Conservation (phyloP, 2,329 filamentous ascomycete genomes). For the Colletotrichum sublineola region DNA sequence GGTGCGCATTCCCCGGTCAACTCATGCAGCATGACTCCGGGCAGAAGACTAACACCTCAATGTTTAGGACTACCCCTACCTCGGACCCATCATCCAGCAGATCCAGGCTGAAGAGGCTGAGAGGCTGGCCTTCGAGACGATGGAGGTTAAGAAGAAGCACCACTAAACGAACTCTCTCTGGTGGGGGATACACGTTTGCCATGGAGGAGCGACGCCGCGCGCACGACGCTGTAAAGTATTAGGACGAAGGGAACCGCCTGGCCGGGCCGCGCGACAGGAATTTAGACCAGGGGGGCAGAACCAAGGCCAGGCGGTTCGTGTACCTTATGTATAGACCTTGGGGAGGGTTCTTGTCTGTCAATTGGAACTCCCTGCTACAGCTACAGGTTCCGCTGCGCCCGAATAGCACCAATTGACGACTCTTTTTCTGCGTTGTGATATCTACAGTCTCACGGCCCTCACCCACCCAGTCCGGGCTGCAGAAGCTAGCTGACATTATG, state of each 20-base stretch:
- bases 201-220: conserved; percentile 26
- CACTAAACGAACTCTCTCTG: conserved; percentile 37
- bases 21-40: not conserved
- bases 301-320: conserved; percentile 37
- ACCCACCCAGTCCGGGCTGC: conserved; percentile 17
- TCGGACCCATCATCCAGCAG: conserved; percentile 65
- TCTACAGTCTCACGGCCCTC: conserved; percentile 21
- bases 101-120: conserved; percentile 65
- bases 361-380: conserved; percentile 41
- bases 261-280: conserved; percentile 33
- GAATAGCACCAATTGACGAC: conserved; percentile 36
- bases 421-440: conserved; percentile 24
- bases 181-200: conserved; percentile 8
- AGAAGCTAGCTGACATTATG: conserved; percentile 40
- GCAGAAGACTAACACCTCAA: conserved; percentile 35
- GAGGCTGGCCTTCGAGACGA: conserved; percentile 65
- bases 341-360: conserved; percentile 40
- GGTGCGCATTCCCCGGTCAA: conserved; percentile 51
- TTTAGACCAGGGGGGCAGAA: conserved; percentile 32
- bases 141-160: conserved; percentile 65
- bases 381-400: conserved; percentile 26
- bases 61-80: conserved; percentile 66
- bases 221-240: conserved; percentile 40
- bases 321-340: conserved; percentile 45
- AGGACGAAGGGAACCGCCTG: conserved; percentile 36